These are phyloP conservation scores for Zoysia japonica DNA, from an alignment of 176 grass and related monocot species.

Conservation along the genomic window DNA sequence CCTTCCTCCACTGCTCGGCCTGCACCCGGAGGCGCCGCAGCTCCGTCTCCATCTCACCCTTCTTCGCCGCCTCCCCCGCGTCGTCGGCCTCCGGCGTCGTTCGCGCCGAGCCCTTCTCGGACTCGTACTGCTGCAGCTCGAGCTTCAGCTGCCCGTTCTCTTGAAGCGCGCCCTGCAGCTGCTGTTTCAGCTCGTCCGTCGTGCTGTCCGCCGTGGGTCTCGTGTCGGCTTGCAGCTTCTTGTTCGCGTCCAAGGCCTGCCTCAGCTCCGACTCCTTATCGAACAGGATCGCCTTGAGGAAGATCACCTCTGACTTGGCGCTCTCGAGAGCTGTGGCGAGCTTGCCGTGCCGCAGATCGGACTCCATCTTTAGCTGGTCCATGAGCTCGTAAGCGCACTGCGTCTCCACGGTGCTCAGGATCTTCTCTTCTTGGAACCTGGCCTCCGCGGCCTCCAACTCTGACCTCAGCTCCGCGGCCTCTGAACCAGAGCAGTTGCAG, in stretches of 20 bases:
- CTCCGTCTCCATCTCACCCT: constrained; percentile 72
- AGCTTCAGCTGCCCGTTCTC: constrained; percentile 65
- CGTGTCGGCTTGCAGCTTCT: constrained; percentile 44
- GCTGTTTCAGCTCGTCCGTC: constrained; percentile 38
- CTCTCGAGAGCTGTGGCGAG: constrained; percentile 42
- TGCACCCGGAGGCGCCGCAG: constrained; percentile 81
- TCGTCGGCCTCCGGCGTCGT: constrained; percentile 27
- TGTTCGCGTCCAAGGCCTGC: constrained; percentile 48
- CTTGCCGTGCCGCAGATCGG: constrained; percentile 61
- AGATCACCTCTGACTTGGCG: constrained; percentile 60
- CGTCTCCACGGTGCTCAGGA: constrained; percentile 66
- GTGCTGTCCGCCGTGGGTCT: constrained; percentile 18
- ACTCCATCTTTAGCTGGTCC: constrained; percentile 63
- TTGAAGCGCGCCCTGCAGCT: constrained; percentile 50
- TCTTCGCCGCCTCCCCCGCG: constrained; percentile 40
- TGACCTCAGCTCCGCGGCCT: constrained; percentile 45
- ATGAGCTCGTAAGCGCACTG: constrained; percentile 66
- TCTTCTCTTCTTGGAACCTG: constrained; percentile 66
- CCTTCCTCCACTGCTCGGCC: constrained; percentile 97
- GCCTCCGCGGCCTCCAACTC: constrained; percentile 55
- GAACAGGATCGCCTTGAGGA: constrained; percentile 86
- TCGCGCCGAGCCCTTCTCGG: constrained; percentile 43
- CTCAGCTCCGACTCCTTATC: constrained; percentile 72
- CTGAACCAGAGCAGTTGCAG: constrained; percentile 46
- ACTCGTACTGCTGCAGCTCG: constrained; percentile 47